Evolutionary conservation across 495 filamentous ascomycete genomes (phyloP).

Genomic region (Annulohypoxylon nitens): DNA sequence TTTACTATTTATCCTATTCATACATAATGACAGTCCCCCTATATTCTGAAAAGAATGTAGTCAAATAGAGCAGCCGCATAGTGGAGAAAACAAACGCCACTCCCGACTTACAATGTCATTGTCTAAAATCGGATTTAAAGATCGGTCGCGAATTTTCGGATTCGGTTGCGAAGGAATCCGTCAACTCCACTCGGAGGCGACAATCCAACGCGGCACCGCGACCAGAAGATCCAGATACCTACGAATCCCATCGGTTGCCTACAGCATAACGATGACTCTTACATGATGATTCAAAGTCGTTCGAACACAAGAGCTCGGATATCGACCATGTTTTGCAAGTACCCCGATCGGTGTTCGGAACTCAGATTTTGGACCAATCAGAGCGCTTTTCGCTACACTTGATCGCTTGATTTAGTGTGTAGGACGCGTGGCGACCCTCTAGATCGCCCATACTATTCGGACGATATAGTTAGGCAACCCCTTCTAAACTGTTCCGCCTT

Average conservation of each 20-base stretch:
- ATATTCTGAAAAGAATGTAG: neutral
- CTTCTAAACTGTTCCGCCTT: slow-evolving; percentile 41
- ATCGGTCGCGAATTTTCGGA: slow-evolving; percentile 18
- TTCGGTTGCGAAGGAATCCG: slow-evolving; percentile 23
- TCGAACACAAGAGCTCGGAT: slow-evolving; percentile 16
- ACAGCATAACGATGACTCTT: slow-evolving; percentile 25
- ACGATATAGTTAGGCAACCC: slow-evolving; percentile 25
- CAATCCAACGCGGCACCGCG: slow-evolving; percentile 31
- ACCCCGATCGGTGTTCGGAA: slow-evolving; percentile 22
- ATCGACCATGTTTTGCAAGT: slow-evolving; percentile 6
- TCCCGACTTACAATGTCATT: neutral
- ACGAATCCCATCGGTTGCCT: slow-evolving; percentile 17
- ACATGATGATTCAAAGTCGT: slow-evolving; percentile 8
- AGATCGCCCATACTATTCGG: slow-evolving; percentile 15
- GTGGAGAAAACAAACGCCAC: neutral
- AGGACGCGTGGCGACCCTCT: slow-evolving; percentile 40
- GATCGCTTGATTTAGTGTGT: slow-evolving; percentile 23
- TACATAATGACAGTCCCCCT: neutral
- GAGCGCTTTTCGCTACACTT: neutral
- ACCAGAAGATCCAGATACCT: neutral
- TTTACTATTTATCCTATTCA: neutral
- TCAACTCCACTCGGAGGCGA: slow-evolving; percentile 23
- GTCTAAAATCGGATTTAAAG: neutral
- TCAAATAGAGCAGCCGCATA: slow-evolving; percentile 3
- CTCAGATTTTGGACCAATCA: slow-evolving; percentile 32